Evolutionary conservation across 2,329 filamentous ascomycete genomes (phyloP).

Genomic region (Aspergillus calidoustus): DNA sequence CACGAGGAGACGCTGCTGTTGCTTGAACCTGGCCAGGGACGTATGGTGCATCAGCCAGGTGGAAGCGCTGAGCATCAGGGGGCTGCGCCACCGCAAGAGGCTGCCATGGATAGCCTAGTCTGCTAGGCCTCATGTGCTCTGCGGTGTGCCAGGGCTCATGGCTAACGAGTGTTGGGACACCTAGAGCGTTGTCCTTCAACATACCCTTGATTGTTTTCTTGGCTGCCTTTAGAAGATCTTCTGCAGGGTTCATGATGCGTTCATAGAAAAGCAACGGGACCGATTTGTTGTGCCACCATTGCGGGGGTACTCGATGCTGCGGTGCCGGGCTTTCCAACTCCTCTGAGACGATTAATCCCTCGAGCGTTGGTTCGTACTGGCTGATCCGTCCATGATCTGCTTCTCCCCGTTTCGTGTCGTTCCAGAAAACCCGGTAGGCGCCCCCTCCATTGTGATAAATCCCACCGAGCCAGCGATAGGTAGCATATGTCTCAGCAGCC

Average conservation of each 20-base stretch:
- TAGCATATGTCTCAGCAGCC: slow-evolving; percentile 19
- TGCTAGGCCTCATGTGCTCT: background rate
- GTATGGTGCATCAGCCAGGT: background rate
- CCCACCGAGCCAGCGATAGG: slow-evolving; percentile 46
- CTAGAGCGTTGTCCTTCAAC: background rate
- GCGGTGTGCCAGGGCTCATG: slow-evolving; percentile 15
- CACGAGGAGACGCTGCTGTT: too few relatives aligned
- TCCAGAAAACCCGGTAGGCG: slow-evolving; percentile 39
- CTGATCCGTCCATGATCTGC: slow-evolving; percentile 24
- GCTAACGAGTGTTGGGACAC: slow-evolving; percentile 14
- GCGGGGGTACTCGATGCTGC: slow-evolving; percentile 31
- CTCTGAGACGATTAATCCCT: slow-evolving; percentile 35
- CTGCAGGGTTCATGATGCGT: slow-evolving; percentile 33
- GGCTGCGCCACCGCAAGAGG: background rate
- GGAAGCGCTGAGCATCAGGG: slow-evolving; percentile 9
- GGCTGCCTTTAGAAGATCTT: slow-evolving; percentile 24
- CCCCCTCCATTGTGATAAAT: slow-evolving; percentile 33
- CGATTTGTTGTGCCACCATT: slow-evolving; percentile 28
- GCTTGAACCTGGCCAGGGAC: background rate
- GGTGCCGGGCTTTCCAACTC: slow-evolving; percentile 16
- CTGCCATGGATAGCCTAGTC: slow-evolving; percentile 12
- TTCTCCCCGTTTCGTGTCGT: slow-evolving; percentile 35
- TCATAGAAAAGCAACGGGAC: slow-evolving; percentile 43
- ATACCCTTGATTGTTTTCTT: slow-evolving; percentile 21
- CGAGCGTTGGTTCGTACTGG: slow-evolving; percentile 37